Evolutionary conservation across 2,329 filamentous ascomycete species (phyloP).

Genomic region (Helicocarpus griseus): DNA sequence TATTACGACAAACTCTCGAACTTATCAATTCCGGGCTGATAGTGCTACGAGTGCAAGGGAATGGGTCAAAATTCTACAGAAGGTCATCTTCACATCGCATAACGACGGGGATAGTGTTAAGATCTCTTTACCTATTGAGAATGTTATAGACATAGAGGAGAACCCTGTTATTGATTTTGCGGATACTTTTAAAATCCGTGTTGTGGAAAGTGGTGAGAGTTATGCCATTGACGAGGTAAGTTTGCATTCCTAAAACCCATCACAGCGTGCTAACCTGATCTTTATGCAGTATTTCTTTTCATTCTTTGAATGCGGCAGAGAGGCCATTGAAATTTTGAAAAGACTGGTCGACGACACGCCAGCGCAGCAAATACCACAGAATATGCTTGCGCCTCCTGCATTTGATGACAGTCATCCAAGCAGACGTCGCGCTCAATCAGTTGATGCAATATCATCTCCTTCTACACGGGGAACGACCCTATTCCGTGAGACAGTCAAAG

Average conservation of each 20-base stretch:
- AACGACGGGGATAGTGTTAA: constrained; percentile 97
- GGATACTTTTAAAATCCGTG: constrained; percentile 85
- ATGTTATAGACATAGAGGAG: constrained; percentile 86
- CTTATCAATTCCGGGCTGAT: constrained; percentile 82
- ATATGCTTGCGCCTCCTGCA: constrained; percentile 16
- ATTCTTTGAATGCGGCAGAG: constrained; percentile 78
- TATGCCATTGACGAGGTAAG: constrained; percentile 86
- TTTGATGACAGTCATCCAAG: constrained; percentile 10
- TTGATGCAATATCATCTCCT: background rate
- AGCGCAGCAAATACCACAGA: constrained; percentile 32
- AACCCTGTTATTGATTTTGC: constrained; percentile 84
- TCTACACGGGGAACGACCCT: constrained; percentile 3
- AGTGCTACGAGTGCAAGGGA: constrained; percentile 81
- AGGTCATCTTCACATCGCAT: constrained; percentile 89
- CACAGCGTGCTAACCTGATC: constrained; percentile 11
- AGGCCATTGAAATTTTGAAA: constrained; percentile 70
- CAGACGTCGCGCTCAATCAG: constrained; percentile 1
- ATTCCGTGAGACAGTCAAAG: constrained; percentile 50
- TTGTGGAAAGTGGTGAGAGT: constrained; percentile 87
- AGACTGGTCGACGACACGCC: constrained; percentile 59
- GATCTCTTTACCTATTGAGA: constrained; percentile 79
- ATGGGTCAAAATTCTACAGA: constrained; percentile 90
- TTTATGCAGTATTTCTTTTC: constrained; percentile 79
- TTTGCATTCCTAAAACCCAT: constrained; percentile 6
- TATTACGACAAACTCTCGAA: constrained; percentile 71